Evolutionary conservation across 1,284 basidiomycete genomes (phyloP), one percentile per base, ranked within the genome.

Genomic region (Fomitiporia mediterranea): DNA sequence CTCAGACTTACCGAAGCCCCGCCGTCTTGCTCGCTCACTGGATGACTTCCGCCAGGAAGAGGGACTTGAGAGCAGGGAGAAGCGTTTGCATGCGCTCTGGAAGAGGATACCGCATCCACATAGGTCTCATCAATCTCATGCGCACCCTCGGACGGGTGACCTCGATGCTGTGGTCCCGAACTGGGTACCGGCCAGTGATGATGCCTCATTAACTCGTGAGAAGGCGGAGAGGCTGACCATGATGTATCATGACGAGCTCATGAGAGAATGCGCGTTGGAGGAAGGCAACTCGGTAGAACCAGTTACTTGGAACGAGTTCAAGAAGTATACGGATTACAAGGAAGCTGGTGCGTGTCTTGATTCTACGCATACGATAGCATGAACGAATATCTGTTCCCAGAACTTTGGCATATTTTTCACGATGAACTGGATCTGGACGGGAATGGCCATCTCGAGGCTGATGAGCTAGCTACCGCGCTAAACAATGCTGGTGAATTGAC

Each of bases 331-430:
- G 39, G 79, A 86, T 63, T 77, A 77, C 59, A 91, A 91, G 70
- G 90, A 91, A 76, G 78, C 75, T 56, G 89, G 89, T 86, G 65
- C 65, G 83, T 78, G 42, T 40, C 34, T 53, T 56, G 6, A 38
- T 39, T 34, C 34, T 55, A 56, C 52, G 46, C 40, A 57, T 56
- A n/a, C 42, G 3, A 8, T 39, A 23, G 44, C 34, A 43, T 40
- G 17, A 35, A n/a, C 55, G 58, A 60, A 64, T 55, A 60, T 65
- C 37, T 67, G 68, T 60, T 59, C 66, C 55, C 65, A 86, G 91
- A 95, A 70, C 75, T 95, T 44, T 95, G 94, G 93, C 77, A 82
- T 54, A 85, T 93, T 58, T 95, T 96, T 69, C 91, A 94, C 65
- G 82, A 89, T 62, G 85, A 93, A 62, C 78, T 95, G 37, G 93